Base-by-base conservation (phyloP, 2,329 filamentous ascomycete genomes). In the Teratosphaeria gauchensis region DNA sequence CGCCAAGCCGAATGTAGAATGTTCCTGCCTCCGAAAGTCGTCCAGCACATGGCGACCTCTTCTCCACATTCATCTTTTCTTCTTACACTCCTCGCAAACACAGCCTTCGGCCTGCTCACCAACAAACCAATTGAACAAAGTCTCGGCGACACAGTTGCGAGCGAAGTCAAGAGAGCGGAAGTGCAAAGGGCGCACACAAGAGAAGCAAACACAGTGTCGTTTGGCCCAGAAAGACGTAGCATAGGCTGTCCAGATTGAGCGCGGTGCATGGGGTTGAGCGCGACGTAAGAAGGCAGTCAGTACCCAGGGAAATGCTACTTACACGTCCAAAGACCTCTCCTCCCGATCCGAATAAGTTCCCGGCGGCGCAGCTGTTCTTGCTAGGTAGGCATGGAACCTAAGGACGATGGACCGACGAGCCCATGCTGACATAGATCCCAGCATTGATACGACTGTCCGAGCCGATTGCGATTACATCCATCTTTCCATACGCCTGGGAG, bases 381-480 rank as follows among this genome's bases (percentile, higher is more conserved):
- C 82, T 96, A 65, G 89, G 90, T 95, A 78, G 70, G 85, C 77
- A 2, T 21, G 51, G 35, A 11, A 8, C n/a, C 6, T 4, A 9
- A 38, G 54, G 11, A 11, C 12, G 2, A n/a, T 14, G 7, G 48
- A 38, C n/a, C 3, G 28, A 21, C 19, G n/a, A 35, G 12, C 42
- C 28, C 33, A 54, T 56, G 54, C 53, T 59, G 55, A 61, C 54
- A 33, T 32, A 28, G 51, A 21, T 31, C 38, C 31, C 67, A 95
- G 91, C 90, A 72, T 90, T 96, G 79, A 92, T 95, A 71, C 90
- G 92, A 63, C 84, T 96, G 65, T 89, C 91, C 56, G 92, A 96
- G 74, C 92, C 92, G 24, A 92, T 96, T 67, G 91, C 92, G 55
- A 82, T 96, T 63, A 96, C 91, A 1, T 94, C 89, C 69, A 94